Conservation (phyloP, 1,139 yeast species). For the Zygoascus hellenicus region DNA sequence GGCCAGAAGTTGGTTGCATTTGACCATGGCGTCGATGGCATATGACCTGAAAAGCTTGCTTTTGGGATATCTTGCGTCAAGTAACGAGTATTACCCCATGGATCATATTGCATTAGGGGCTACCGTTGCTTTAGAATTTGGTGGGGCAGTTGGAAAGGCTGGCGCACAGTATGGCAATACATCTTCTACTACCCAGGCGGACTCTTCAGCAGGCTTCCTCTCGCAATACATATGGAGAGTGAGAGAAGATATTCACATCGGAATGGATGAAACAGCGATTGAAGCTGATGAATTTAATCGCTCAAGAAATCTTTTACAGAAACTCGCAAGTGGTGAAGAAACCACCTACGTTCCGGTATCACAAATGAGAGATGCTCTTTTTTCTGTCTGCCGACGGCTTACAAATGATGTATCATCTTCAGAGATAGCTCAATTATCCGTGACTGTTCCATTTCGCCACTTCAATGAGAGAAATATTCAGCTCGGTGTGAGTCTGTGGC, state of each 20-base stretch:
- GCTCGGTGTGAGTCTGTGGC: constrained; percentile 73
- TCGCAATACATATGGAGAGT: constrained; percentile 72
- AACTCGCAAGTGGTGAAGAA: constrained; percentile 11
- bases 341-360: constrained; percentile 17
- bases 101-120: constrained; percentile 63
- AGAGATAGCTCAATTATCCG: constrained; percentile 33
- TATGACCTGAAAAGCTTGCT: constrained; percentile 74
- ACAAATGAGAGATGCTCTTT: constrained; percentile 28
- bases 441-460: constrained; percentile 62
- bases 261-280: constrained; percentile 3
- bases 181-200: constrained; percentile 33
- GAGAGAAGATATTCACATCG: constrained; percentile 33
- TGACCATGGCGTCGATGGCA: constrained; percentile 50
- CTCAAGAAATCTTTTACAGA: constrained; percentile 19
- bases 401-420: constrained; percentile 21
- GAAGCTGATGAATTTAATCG: constrained; percentile 4
- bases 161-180: constrained; percentile 40
- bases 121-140: constrained; percentile 85
- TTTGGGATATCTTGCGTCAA: constrained; percentile 61
- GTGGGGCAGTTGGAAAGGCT: constrained; percentile 59
- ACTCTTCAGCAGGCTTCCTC: constrained; percentile 66
- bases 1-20: constrained; percentile 62
- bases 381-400: constrained; percentile 26
- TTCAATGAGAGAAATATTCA: constrained; percentile 60
- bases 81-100: constrained; percentile 30